These are phyloP conservation scores for Botrytis sinoallii DNA, from an alignment of 2,329 filamentous ascomycete species.

Conservation along the genomic window DNA sequence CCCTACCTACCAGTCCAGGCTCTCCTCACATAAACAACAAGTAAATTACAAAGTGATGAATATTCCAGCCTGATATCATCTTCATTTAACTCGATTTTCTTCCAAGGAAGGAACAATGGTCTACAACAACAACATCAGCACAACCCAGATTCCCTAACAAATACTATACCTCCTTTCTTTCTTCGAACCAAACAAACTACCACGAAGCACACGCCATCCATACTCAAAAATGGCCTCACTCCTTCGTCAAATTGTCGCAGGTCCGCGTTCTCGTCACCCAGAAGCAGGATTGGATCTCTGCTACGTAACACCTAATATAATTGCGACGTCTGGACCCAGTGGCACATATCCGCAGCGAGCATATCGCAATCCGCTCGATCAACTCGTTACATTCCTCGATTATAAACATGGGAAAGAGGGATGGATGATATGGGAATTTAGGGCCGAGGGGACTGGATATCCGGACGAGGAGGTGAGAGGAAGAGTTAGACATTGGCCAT, in stretches of 20 bases:
- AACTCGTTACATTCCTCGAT: constrained; percentile 85
- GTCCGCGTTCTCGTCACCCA: constrained; percentile 76
- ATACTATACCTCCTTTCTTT: neutral
- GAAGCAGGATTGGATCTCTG: constrained; percentile 91
- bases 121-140: neutral
- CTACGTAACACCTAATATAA: constrained; percentile 82
- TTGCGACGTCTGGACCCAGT: constrained; percentile 76
- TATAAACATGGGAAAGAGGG: constrained; percentile 68
- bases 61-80: constrained; percentile 10
- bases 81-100: neutral
- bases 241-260: constrained; percentile 86
- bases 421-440: constrained; percentile 98
- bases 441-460: constrained; percentile 94
- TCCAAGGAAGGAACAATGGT: constrained; percentile 13
- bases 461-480: constrained; percentile 85
- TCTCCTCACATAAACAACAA: neutral
- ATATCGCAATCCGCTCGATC: constrained; percentile 89
- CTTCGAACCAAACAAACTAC: neutral
- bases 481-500: constrained; percentile 86
- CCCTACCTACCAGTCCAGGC: neutral
- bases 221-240: constrained; percentile 62
- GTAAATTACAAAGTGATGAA: neutral
- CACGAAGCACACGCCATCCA: neutral
- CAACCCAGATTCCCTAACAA: neutral
- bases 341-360: constrained; percentile 86